phyloP scores from a whole-genome alignment of 352 stramenopile species.

The Globisporangium megalacanthum region DNA sequence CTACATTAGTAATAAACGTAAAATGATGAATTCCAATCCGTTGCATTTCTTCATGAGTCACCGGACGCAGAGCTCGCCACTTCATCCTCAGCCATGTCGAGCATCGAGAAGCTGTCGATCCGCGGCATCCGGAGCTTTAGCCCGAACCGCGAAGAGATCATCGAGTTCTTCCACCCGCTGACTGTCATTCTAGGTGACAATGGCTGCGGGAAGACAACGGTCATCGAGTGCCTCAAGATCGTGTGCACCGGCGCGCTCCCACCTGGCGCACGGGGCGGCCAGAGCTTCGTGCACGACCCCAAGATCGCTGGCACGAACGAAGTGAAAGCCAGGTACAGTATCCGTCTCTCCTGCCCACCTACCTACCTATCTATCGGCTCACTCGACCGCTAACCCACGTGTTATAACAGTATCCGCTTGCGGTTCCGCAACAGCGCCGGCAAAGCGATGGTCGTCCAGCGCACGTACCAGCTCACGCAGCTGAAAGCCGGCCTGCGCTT shows the following conservation, averaged over 20 bases:
- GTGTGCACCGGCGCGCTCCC: constrained; percentile 93
- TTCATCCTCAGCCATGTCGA: constrained; percentile 80
- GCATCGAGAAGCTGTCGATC: constrained; percentile 98
- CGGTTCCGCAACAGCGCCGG: constrained; percentile 91
- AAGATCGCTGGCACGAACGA: constrained; percentile 91
- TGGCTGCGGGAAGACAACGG: constrained; percentile 98
- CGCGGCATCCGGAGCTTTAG: constrained; percentile 97
- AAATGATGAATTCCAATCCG: no score
- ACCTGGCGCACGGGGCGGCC: constrained; percentile 81
- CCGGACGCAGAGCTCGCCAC: no score
- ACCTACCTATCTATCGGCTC: no score
- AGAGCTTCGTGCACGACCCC: constrained; percentile 97
- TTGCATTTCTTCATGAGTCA: background rate
- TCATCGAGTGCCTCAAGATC: constrained; percentile 99
- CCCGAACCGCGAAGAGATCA: constrained; percentile 91
- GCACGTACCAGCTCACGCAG: constrained; percentile 94
- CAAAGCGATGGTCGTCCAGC: constrained; percentile 89
- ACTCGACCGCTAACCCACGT: no score
- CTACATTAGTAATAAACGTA: no score
- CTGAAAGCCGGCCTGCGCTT: constrained; percentile 90
- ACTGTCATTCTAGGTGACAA: constrained; percentile 98
- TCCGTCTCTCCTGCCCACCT: no score
- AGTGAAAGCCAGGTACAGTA: constrained; percentile 71
- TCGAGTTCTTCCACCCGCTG: constrained; percentile 98
- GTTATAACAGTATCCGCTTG: constrained; percentile 80